phyloP scores from a whole-genome alignment of 1,139 yeast genomes.

The Maudiozyma humilis region DNA sequence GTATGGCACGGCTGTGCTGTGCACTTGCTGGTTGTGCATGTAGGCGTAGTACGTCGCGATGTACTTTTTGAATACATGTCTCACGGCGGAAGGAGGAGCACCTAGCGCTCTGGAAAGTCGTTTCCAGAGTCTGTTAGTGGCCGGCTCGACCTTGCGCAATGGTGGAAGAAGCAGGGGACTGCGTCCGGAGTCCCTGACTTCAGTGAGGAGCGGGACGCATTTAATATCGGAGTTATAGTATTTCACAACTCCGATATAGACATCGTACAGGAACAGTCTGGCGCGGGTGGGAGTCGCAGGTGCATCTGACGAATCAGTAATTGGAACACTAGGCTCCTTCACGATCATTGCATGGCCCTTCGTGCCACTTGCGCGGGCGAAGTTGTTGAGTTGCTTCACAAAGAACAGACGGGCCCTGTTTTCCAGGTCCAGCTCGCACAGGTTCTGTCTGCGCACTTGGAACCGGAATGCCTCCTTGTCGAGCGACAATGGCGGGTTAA shows the following conservation, averaged over 20 bases:
- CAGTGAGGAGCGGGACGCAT: not conserved
- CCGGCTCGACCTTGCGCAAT: not conserved
- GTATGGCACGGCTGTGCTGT: constrained; percentile 14
- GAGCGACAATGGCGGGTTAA: constrained; percentile 45
- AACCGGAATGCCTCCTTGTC: constrained; percentile 46
- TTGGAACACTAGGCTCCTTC: not conserved
- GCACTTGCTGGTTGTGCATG: constrained; percentile 5
- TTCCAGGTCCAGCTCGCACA: constrained; percentile 54
- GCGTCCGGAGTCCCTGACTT: constrained; percentile 33
- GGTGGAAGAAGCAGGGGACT: constrained; percentile 17
- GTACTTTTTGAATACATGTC: constrained; percentile 33
- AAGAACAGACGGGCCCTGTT: constrained; percentile 59
- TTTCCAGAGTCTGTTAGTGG: constrained; percentile 2
- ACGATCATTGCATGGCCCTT: not conserved
- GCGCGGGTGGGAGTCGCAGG: too few species aligned
- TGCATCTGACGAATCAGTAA: constrained; percentile 16
- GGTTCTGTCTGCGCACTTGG: constrained; percentile 55
- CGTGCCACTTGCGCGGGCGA: constrained; percentile 27
- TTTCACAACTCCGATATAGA: constrained; percentile 40
- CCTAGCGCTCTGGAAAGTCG: constrained; percentile 1
- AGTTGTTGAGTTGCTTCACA: constrained; percentile 51
- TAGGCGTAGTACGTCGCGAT: constrained; percentile 38
- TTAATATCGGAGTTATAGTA: constrained; percentile 3
- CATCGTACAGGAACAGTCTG: constrained; percentile 42
- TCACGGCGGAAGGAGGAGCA: constrained; percentile 15